Conservation (phyloP, 139 green algal species). For the Chlorella sp. region DNA sequence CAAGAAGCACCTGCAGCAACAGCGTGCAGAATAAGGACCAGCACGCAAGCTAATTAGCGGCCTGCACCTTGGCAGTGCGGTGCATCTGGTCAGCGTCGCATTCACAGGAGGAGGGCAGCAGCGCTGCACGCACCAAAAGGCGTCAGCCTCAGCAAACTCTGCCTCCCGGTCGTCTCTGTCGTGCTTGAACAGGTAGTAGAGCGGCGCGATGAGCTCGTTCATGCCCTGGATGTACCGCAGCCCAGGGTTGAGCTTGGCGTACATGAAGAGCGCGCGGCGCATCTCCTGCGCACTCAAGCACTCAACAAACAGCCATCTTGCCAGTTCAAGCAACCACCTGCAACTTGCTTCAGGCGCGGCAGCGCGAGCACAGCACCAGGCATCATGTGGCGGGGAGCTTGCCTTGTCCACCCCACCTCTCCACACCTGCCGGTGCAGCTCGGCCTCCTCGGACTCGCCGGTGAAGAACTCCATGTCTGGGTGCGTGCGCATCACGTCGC, state of each 20-base stretch:
- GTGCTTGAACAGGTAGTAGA: slow-evolving; percentile 87
- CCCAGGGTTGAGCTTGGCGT: slow-evolving; percentile 96
- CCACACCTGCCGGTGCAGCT: slow-evolving; percentile 34
- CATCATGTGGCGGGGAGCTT: no score
- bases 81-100: no score
- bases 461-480: slow-evolving; percentile 96
- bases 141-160: slow-evolving; percentile 80
- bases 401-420: no score
- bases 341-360: no score
- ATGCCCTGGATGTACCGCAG: slow-evolving; percentile 96
- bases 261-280: slow-evolving; percentile 87
- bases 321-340: no score
- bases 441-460: slow-evolving; percentile 37
- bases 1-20: slow-evolving; percentile 21
- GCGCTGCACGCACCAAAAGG: slow-evolving; percentile 78
- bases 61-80: no score
- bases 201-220: slow-evolving; percentile 92
- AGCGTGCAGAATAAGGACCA: no score
- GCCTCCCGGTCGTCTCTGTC: slow-evolving; percentile 19
- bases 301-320: no score
- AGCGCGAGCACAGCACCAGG: no score
- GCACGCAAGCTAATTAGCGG: no score
- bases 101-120: no score
- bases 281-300: slow-evolving; percentile 60
- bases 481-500: slow-evolving; percentile 92